Evolutionary conservation across 768 basidiomycete species (phyloP).

Genomic region (Hydnum rufescens): DNA sequence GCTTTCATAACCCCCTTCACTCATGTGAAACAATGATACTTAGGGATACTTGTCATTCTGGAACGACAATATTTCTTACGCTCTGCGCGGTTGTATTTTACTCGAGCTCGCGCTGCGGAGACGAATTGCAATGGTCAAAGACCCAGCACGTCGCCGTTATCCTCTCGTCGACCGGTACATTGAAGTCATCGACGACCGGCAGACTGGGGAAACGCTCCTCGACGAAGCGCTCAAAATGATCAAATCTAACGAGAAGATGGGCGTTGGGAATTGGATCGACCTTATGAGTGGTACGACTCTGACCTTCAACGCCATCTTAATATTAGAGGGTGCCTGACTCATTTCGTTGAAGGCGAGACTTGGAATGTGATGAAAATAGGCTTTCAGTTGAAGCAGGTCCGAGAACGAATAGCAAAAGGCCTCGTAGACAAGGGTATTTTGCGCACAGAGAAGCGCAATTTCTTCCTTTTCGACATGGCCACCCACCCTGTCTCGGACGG

Average conservation of each 20-base stretch:
- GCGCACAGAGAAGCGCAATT: slow-evolving; percentile 98
- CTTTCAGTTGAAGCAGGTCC: slow-evolving; percentile 95
- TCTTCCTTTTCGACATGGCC: slow-evolving; percentile 98
- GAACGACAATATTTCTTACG: slow-evolving; percentile 99
- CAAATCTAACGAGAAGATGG: slow-evolving; percentile 54
- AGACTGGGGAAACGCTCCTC: slow-evolving; percentile 89
- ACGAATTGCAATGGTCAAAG: slow-evolving; percentile 77
- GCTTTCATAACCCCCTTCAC: slow-evolving; percentile 4
- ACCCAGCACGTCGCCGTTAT: slow-evolving; percentile 53
- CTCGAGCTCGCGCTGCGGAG: slow-evolving; percentile 91
- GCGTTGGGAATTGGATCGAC: slow-evolving; percentile 86
- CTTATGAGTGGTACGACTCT: slow-evolving; percentile 62
- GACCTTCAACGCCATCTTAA: slow-evolving; percentile 1
- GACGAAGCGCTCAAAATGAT: slow-evolving; percentile 96
- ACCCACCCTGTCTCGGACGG: slow-evolving; percentile 94
- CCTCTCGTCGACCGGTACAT: slow-evolving; percentile 67
- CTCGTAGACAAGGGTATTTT: slow-evolving; percentile 97
- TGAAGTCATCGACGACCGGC: slow-evolving; percentile 78
- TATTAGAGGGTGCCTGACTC: background rate
- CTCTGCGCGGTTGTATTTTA: slow-evolving; percentile 92
- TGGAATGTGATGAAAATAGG: slow-evolving; percentile 99
- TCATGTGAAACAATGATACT: slow-evolving; percentile 9
- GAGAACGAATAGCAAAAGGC: slow-evolving; percentile 91
- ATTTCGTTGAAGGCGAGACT: slow-evolving; percentile 55
- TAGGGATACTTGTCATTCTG: slow-evolving; percentile 94